These are phyloP conservation scores for Oidiodendron maius DNA, from an alignment of 495 filamentous ascomycete species.

Conservation along the genomic window DNA sequence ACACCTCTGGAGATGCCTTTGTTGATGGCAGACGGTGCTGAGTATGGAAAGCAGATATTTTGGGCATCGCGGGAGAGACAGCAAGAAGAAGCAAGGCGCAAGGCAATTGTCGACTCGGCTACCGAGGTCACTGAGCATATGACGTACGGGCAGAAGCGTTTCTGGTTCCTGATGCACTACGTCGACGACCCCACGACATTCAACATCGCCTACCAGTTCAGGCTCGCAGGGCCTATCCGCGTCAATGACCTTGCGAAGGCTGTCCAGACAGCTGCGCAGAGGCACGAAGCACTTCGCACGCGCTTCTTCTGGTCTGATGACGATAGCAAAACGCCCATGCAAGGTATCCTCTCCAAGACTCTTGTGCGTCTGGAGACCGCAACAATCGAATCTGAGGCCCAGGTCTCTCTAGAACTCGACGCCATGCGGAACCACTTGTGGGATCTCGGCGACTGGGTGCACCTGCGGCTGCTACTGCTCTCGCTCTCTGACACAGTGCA, in stretches of 20 bases:
- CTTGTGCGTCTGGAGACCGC: conserved; percentile 6
- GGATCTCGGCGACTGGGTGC: background rate
- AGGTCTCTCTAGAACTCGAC: no score
- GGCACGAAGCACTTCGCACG: conserved; percentile 19
- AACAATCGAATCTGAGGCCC: conserved; percentile 1
- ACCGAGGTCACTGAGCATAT: no score
- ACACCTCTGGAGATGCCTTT: no score
- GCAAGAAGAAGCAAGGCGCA: no score
- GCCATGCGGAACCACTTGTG: background rate
- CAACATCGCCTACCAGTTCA: conserved; percentile 19
- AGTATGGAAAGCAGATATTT: no score
- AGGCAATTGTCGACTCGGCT: no score
- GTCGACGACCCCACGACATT: conserved; percentile 32
- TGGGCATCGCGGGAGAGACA: no score
- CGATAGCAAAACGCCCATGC: conserved; percentile 4
- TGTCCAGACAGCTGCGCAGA: background rate
- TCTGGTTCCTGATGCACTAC: conserved; percentile 38
- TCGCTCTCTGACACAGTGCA: conserved; percentile 2
- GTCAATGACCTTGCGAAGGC: conserved; percentile 4
- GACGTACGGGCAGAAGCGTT: conserved; percentile 35
- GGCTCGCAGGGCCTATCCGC: conserved; percentile 1
- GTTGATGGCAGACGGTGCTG: no score
- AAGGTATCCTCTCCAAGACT: conserved; percentile 11
- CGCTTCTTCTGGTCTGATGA: conserved; percentile 14
- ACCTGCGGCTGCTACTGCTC: conserved; percentile 11